Conservation (phyloP, 768 basidiomycete genomes). For the Tephrocybe sp. region DNA sequence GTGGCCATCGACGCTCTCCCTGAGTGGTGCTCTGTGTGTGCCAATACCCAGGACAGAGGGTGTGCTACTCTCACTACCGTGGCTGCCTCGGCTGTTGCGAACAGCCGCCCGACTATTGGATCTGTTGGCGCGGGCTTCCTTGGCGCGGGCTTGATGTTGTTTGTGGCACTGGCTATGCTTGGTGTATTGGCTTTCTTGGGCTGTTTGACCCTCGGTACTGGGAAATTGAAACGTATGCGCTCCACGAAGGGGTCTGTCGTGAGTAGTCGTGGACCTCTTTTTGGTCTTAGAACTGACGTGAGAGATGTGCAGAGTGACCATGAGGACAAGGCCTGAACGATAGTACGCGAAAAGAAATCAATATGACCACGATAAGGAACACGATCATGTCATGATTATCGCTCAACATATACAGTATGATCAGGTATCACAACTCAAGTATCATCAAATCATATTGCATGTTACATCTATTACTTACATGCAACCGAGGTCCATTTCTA, state of each 20-base stretch:
- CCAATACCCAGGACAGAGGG: slow-evolving; percentile 55
- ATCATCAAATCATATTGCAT: neutral
- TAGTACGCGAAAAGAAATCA: neutral
- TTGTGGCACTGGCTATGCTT: slow-evolving; percentile 37
- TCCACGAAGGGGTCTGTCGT: slow-evolving; percentile 5
- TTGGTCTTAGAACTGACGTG: neutral
- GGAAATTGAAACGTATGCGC: slow-evolving; percentile 10
- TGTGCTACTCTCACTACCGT: slow-evolving; percentile 50
- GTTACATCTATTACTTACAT: slow-evolving; percentile 5
- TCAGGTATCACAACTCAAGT: no score
- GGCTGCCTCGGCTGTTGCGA: slow-evolving; percentile 23
- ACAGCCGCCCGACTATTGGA: slow-evolving; percentile 38
- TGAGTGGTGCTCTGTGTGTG: slow-evolving; percentile 61
- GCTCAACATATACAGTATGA: no score
- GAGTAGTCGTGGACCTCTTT: neutral
- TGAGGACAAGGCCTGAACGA: neutral
- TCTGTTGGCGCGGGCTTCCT: slow-evolving; percentile 68
- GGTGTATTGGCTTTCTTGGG: slow-evolving; percentile 42
- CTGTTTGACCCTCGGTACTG: slow-evolving; percentile 26
- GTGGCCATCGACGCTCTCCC: slow-evolving; percentile 49
- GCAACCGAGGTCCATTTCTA: slow-evolving; percentile 1
- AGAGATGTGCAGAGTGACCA: neutral
- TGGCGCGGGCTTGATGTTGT: slow-evolving; percentile 57
- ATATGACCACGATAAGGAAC: no score
- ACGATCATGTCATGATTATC: no score